Base-by-base conservation (phyloP, 1,284 basidiomycete genomes). In the Cerioporus squamosus region DNA sequence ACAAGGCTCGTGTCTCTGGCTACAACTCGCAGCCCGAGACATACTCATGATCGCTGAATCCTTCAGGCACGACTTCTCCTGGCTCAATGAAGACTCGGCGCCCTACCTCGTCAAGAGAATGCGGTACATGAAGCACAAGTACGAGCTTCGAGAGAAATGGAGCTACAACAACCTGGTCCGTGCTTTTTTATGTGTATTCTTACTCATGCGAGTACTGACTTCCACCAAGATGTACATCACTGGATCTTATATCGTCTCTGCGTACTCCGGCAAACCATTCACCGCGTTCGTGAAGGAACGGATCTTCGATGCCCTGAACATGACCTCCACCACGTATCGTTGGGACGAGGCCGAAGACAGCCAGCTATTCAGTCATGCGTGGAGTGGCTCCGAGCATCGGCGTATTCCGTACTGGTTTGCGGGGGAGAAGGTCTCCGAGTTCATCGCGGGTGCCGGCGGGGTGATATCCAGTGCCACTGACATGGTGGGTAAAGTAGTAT, bases 381-480 rank as follows among this genome's bases (percentile, higher is more conserved):
- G 48, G 49, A 18, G 36, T 12, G 33, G 33, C 26, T 26, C 22
- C 9, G 15, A 24, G n/a, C 49, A 44, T 18, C 55, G 55, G 8
- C 55, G 48, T 1, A 51, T 57, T 5, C 44, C 55, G 18, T 46
- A 51, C 38, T 51, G 36, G 23, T 33, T 51, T 3, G 15, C 18
- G 1, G 47, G 33, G 17, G 43, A 51, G 14, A 9, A 18, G 5
- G 12, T 31, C 6, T 24, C 42, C 15, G 29, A 51, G 10, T 45
- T 74, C 26, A 60, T 63, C 12, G 72, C 71, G 3, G 74, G 74
- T 0, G 58, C 72, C 0, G 74, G 69, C 3, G 75, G 74, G 0
- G 50, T 74, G 20, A 71, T 74, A n/a, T 68, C 72, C 0, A 74
- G 61, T 38, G 64, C 65, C 2, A 59, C 65, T 36, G 75, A 76